Base-by-base conservation (phyloP, 2,329 filamentous ascomycete species). In the Bipolaris cookei region DNA sequence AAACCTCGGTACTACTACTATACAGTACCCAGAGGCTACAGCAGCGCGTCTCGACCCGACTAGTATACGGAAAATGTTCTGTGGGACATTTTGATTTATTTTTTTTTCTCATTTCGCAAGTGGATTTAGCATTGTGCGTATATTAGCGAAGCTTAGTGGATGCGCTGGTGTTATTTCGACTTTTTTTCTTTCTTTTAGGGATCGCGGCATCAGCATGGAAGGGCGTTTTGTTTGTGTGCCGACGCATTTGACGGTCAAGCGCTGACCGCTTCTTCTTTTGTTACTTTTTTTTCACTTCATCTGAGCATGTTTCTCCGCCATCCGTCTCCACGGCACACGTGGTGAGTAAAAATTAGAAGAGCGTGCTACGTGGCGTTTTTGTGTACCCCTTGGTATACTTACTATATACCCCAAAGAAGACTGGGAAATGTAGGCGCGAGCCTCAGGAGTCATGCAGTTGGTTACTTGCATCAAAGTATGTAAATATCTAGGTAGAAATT, bases 231-330 rank as follows among this genome's bases (percentile, higher is more conserved):
- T 32, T 7, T 51, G n/a, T 52, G 28, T 44, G 51, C 38, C 32
- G 21, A 48, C 30, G 44, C 32, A 50, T 35, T 30, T 18, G 53
- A 59, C 53, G 56, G 53, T 59, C 56, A 59, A 59, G 56, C 52
- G 56, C 56, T 59, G 56, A 59, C 53, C 53, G 56, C 44, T 37
- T 35, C 38, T 56, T 48, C 25, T 10, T 28, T 28, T 28, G 7
- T 28, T 44, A 18, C 3, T 48, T 11, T 16, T 47, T 47, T 10
- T 18, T 8, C 30, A 10, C 30, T 20, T 28, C 43, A 20, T 46
- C 30, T 23, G 6, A 7, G n/a, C 23, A 34, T 32, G 41, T 42
- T 21, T 30, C n/a, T 42, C 11, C 8, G 6, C 25, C 25, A 28
- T 28, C 25, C 8, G 25, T 28, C 25, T 28, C 25, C 25, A 28